These are phyloP conservation scores for Anthoceros angustus DNA, from an alignment of 225 moss, liverwort and hornwort genomes.

Conservation along the genomic window DNA sequence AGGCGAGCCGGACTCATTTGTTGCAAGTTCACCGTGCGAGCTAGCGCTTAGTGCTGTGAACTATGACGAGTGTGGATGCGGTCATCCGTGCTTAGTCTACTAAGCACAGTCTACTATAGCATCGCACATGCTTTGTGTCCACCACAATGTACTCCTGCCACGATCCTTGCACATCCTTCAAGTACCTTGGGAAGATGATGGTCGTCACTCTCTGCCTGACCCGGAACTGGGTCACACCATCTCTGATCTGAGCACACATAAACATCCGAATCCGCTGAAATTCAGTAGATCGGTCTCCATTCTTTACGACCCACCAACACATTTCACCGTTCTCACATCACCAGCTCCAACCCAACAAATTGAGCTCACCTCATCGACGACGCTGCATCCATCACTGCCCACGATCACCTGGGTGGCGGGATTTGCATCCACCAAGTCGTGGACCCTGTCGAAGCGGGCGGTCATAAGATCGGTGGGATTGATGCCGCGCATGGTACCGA, in stretches of 20 bases:
- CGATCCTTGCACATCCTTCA: constrained; percentile 1
- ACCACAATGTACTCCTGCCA: background rate
- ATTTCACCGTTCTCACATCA: background rate
- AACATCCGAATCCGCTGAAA: background rate
- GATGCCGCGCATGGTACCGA: background rate
- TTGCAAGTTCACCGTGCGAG: too few relatives aligned
- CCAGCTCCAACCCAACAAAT: background rate
- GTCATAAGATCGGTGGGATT: background rate
- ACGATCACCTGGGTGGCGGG: background rate
- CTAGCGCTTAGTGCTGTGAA: too few relatives aligned
- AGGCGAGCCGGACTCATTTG: too few relatives aligned
- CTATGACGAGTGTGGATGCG: too few relatives aligned
- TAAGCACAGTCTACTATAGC: too few relatives aligned
- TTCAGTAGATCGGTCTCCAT: background rate
- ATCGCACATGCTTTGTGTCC: too few relatives aligned
- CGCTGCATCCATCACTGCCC: background rate
- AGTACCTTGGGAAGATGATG: constrained; percentile 1
- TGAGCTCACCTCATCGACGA: background rate
- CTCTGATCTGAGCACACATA: background rate
- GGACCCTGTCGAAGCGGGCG: background rate
- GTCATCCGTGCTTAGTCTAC: too few relatives aligned
- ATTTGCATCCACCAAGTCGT: background rate
- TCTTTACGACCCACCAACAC: background rate
- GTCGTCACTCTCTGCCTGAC: background rate
- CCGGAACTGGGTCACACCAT: background rate